Evolutionary conservation across 1,284 basidiomycete genomes (phyloP).

Genomic region (Rhodotorula sp.): DNA sequence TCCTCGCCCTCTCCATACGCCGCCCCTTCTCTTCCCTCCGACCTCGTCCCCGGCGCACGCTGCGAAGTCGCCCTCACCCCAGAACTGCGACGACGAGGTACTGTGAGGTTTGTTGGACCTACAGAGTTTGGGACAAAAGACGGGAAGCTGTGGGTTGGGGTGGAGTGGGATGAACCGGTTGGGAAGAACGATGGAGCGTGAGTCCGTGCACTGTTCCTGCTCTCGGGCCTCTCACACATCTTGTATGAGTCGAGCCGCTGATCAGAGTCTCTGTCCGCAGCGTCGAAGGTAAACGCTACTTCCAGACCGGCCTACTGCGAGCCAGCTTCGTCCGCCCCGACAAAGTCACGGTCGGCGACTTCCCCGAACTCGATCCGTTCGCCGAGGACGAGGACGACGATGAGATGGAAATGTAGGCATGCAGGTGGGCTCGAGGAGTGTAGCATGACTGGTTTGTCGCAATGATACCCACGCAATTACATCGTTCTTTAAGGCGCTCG

Average conservation of each 20-base stretch:
- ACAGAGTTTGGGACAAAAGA: conserved; percentile 64
- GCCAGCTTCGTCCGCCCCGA: conserved; percentile 87
- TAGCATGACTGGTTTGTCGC: background rate
- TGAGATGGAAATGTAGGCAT: conserved; percentile 58
- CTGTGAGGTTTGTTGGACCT: conserved; percentile 76
- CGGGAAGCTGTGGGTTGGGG: conserved; percentile 74
- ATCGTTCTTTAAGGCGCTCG: no score
- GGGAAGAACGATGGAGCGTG: conserved; percentile 94
- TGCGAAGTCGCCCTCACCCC: conserved; percentile 69
- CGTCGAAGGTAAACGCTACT: conserved; percentile 81
- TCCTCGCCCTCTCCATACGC: conserved; percentile 30
- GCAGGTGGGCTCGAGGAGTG: background rate
- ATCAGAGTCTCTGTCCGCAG: conserved; percentile 51
- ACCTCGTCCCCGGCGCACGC: conserved; percentile 64
- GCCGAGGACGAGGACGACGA: conserved; percentile 61
- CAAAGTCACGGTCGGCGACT: conserved; percentile 79
- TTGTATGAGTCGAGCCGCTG: no score
- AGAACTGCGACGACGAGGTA: conserved; percentile 70
- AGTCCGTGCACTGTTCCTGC: conserved; percentile 49
- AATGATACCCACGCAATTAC: no score
- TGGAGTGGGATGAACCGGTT: conserved; percentile 93
- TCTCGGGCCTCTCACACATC: background rate
- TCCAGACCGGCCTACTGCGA: conserved; percentile 69
- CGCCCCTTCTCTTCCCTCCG: conserved; percentile 44
- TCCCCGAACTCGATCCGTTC: conserved; percentile 70